Evolutionary conservation across 1,284 basidiomycete species (phyloP), one percentile per base, ranked within the genome.

Genomic region (Meripilus lineatus): DNA sequence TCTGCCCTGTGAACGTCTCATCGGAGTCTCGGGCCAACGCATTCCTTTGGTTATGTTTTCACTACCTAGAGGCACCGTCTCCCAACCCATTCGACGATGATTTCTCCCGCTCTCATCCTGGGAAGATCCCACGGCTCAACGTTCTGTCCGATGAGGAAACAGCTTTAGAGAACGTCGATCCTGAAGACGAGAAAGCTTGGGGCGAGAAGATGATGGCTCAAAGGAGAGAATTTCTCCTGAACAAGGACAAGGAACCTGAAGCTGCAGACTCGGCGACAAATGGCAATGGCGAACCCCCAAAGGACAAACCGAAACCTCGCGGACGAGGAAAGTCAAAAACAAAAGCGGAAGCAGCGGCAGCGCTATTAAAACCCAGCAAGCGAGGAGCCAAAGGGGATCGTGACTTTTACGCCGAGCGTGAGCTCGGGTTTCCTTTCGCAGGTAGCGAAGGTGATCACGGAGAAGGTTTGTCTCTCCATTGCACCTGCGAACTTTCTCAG

Each of bases 1-100:
- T 89, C 63, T 68, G 77, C 20, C 76, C 80, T 38, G 69, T 70
- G 38, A 69, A 73, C 43, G 61, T 81, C 26, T 79, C 82, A 1
- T 81, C 83, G 6, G 58, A 60, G 22, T 78, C 79, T 34, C 77
- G 84, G 34, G 82, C 81, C 1, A 74, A 69, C n/a, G 77, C 75
- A 2, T 85, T 89, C 45, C 74, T 92, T 18, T 90, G 87, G 82
- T 71, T 89, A 34, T 68, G 87, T 44, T 88, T 81, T 59, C 73
- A 88, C 57, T 89, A 91, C 58, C 69, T 89, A 46, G 88, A 91
- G 62, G 69, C 69, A 35, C 66, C 75, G 6, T 64, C 65, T 3
- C 60, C 66, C 17, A 89, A 88, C 57, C 86, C 86, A 3, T 89
- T 81, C 56, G 71, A 74, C 32, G 83, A 86, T 52, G 66, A 72